phyloP scores from a whole-genome alignment of 1,284 basidiomycete genomes.

The Kalmanozyma brasiliensis region DNA sequence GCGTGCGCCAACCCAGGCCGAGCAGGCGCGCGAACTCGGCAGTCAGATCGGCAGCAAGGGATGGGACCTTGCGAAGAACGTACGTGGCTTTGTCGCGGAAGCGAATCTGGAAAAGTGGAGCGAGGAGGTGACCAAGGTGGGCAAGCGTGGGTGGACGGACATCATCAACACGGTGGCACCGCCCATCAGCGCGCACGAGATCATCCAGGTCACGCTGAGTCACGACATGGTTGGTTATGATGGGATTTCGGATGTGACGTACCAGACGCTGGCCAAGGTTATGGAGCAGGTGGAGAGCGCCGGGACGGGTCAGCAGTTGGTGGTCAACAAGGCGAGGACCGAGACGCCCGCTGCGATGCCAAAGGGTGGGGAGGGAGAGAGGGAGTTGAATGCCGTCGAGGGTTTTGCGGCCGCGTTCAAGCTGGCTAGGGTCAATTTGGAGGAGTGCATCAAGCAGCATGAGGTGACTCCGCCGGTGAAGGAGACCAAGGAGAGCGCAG shows the following conservation, averaged over 20 bases:
- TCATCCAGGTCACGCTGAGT: slow-evolving; percentile 91
- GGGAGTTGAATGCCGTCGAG: slow-evolving; percentile 84
- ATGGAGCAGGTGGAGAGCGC: slow-evolving; percentile 61
- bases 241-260: slow-evolving; percentile 94
- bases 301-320: slow-evolving; percentile 55
- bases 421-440: slow-evolving; percentile 76
- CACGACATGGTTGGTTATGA: slow-evolving; percentile 94
- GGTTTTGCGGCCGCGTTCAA: slow-evolving; percentile 84
- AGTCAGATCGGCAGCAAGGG: slow-evolving; percentile 44
- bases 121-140: slow-evolving; percentile 56
- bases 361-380: slow-evolving; percentile 50
- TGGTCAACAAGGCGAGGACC: slow-evolving; percentile 58
- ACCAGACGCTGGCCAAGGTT: slow-evolving; percentile 69
- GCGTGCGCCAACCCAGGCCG: slow-evolving; percentile 47
- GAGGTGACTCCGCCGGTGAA: slow-evolving; percentile 69
- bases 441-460: slow-evolving; percentile 80
- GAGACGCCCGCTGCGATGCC: slow-evolving; percentile 33
- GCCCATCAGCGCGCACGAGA: slow-evolving; percentile 96
- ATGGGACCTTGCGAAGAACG: slow-evolving; percentile 58
- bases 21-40: slow-evolving; percentile 39
- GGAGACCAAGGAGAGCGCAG: slow-evolving; percentile 14
- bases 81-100: slow-evolving; percentile 60
- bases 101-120: slow-evolving; percentile 57
- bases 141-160: slow-evolving; percentile 71
- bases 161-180: slow-evolving; percentile 96